Conservation (phyloP, 1,139 yeast species). For the Zygosaccharomyces sapae region DNA sequence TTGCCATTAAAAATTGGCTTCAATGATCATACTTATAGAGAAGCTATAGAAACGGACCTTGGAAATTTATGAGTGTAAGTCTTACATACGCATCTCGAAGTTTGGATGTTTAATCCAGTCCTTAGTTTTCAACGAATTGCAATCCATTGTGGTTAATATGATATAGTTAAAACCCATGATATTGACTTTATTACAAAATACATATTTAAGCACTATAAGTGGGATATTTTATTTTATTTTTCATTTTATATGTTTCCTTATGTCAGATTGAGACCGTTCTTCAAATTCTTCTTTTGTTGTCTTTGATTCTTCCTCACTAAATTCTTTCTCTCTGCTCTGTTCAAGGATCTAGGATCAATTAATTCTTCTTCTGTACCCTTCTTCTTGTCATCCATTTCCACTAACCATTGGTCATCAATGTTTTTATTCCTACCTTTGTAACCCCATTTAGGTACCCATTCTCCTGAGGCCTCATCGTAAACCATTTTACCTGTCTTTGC, state of each 20-base stretch:
- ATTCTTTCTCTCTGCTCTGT: conserved; percentile 77
- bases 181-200: not conserved
- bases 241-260: too few relatives aligned
- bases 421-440: conserved; percentile 89
- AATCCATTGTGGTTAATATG: too few relatives aligned
- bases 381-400: conserved; percentile 78
- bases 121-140: too few relatives aligned
- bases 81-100: too few relatives aligned
- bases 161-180: not conserved
- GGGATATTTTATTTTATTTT: too few relatives aligned
- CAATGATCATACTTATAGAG: not conserved
- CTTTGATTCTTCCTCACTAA: conserved; percentile 79
- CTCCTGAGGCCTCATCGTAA: conserved; percentile 81
- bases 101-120: too few relatives aligned
- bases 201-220: not conserved
- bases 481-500: conserved; percentile 88
- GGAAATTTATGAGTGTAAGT: too few relatives aligned
- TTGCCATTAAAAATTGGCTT: not conserved
- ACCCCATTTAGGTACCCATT: conserved; percentile 99
- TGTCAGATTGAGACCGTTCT: conserved; percentile 27
- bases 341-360: conserved; percentile 79
- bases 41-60: not conserved
- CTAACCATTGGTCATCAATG: conserved; percentile 89
- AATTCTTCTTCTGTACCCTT: conserved; percentile 65
- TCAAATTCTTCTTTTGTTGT: conserved; percentile 80